Evolutionary conservation across 116 monocot genomes (phyloP).

Genomic region (Zostera marina): DNA sequence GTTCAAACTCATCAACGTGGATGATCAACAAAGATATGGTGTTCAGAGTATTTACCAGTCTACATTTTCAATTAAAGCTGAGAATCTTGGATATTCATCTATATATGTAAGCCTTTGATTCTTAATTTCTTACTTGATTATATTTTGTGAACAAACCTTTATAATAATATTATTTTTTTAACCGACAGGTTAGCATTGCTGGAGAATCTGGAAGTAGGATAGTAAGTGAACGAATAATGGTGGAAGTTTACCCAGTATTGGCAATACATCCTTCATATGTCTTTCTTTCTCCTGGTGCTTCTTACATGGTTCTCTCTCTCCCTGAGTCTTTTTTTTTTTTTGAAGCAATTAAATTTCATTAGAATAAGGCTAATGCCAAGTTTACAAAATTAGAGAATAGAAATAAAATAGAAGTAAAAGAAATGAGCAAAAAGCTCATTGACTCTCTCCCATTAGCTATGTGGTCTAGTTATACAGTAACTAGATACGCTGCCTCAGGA

Average conservation of each 20-base stretch:
- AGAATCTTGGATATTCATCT: constrained; percentile 35
- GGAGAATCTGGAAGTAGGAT: constrained; percentile 42
- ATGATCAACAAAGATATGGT: constrained; percentile 21
- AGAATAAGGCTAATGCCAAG: too few species aligned
- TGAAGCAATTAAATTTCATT: too few species aligned
- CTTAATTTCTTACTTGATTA: constrained; percentile 4
- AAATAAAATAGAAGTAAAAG: too few species aligned
- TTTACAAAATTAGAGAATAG: too few species aligned
- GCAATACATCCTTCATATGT: constrained; percentile 50
- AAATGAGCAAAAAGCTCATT: too few species aligned
- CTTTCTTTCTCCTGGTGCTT: constrained; percentile 77
- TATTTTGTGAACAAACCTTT: neutral
- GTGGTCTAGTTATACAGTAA: too few species aligned
- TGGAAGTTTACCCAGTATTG: constrained; percentile 74
- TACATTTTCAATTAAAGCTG: constrained; percentile 53
- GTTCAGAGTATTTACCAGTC: constrained; percentile 14
- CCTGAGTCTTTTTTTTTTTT: neutral
- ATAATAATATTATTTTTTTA: neutral
- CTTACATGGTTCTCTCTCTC: constrained; percentile 51
- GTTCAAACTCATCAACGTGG: constrained; percentile 28
- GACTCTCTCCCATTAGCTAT: too few species aligned
- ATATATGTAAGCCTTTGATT: constrained; percentile 60
- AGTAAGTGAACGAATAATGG: constrained; percentile 54
- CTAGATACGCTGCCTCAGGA: too few species aligned
- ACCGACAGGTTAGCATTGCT: constrained; percentile 38